Conservation (phyloP, 176 grass and related monocot species). For the Hyparrhenia diplandra region DNA sequence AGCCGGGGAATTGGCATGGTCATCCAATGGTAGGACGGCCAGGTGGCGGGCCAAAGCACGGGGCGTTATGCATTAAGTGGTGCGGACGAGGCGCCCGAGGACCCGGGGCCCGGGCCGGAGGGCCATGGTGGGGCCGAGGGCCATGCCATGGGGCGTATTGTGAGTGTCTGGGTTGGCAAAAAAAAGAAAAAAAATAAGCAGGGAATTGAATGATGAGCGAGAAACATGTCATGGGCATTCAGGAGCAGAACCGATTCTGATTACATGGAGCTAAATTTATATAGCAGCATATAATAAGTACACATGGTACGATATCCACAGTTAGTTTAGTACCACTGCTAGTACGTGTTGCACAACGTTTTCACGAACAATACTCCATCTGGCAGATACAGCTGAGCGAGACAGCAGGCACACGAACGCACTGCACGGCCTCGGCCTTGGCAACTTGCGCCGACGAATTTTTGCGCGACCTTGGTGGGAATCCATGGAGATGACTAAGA, state of each 20-base stretch:
- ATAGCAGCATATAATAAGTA: neutral
- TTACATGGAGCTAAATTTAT: conserved; percentile 13
- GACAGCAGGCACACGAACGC: neutral
- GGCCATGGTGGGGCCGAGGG: too few relatives aligned
- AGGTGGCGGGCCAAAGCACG: too few relatives aligned
- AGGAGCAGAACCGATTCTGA: conserved; percentile 8
- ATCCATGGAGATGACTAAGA: neutral
- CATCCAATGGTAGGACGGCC: too few relatives aligned
- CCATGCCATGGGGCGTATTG: too few relatives aligned
- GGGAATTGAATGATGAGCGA: neutral
- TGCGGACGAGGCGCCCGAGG: too few relatives aligned
- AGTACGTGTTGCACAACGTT: conserved; percentile 11
- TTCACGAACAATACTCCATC: conserved; percentile 14
- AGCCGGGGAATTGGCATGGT: too few relatives aligned
- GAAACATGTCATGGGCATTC: neutral
- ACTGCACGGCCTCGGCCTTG: neutral
- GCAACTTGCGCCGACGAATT: neutral
- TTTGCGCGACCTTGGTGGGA: neutral
- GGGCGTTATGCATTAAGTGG: too few relatives aligned
- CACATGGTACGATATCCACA: conserved; percentile 33
- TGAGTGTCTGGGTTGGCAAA: too few relatives aligned
- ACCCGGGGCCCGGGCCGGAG: too few relatives aligned
- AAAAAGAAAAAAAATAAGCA: too few relatives aligned
- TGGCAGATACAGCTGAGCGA: neutral
- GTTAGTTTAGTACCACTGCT: conserved; percentile 7